A percentile compares a stretch with the other conserved stretches of the same genome.
These are phyloP conservation scores for Flaveria ramosissima DNA, from an alignment of 129 eudicot species.

Conservation along the genomic window DNA sequence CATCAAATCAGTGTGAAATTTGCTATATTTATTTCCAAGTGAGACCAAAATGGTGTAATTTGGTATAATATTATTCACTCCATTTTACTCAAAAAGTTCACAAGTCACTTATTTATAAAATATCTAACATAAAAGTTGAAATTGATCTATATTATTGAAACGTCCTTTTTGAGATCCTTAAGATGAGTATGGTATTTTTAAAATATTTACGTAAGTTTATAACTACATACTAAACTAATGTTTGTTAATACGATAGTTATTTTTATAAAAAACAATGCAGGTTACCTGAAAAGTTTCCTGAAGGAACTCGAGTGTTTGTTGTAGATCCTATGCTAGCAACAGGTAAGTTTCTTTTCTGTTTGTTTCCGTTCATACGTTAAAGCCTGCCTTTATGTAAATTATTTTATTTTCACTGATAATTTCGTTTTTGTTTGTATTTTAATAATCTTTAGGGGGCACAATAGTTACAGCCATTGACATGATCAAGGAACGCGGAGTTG, in stretches of 20 bases:
- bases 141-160: background rate
- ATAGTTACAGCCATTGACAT: constrained; percentile 70
- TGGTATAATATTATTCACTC: background rate
- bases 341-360: constrained; percentile 35
- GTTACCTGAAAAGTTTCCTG: constrained; percentile 81
- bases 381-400: constrained; percentile 8
- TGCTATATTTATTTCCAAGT: background rate
- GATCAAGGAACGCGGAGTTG: constrained; percentile 74
- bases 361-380: background rate
- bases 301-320: constrained; percentile 75
- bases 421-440: constrained; percentile 10
- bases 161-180: background rate
- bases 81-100: no score
- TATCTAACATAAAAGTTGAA: background rate
- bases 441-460: constrained; percentile 67
- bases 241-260: background rate
- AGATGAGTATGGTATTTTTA: background rate
- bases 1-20: background rate
- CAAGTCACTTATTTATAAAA: no score
- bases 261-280: constrained; percentile 36
- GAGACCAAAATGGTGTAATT: background rate
- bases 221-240: background rate
- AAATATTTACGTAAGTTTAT: background rate
- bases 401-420: background rate
- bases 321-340: constrained; percentile 99